phyloP scores from a whole-genome alignment of 1,139 yeast species.

The Debaryomyces singareniensis region DNA sequence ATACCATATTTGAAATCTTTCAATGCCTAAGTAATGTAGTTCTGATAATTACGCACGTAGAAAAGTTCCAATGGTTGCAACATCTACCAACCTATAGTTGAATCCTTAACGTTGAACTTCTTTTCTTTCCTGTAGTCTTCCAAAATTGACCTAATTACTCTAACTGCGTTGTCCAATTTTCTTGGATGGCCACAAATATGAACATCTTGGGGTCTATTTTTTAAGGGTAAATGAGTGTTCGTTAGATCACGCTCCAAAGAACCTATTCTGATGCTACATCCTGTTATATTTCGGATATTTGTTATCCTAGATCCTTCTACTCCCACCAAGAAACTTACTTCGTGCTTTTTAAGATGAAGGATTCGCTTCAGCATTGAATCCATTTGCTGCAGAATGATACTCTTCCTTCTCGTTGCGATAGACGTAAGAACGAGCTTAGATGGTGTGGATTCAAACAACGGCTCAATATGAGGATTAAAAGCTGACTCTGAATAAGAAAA shows the following conservation, averaged over 20 bases:
- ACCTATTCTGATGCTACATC: slow-evolving; percentile 20
- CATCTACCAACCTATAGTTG: not conserved
- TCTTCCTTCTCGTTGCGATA: no score
- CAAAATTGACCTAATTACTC: slow-evolving; percentile 7
- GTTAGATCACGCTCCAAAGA: slow-evolving; percentile 8
- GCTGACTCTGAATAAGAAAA: no score
- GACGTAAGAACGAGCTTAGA: no score
- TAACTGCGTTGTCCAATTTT: slow-evolving; percentile 13
- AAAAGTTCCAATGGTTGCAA: not conserved
- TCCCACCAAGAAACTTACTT: slow-evolving; percentile 27
- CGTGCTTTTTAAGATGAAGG: slow-evolving; percentile 9
- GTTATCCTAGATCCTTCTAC: slow-evolving; percentile 18
- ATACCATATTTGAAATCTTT: no score
- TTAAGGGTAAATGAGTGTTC: slow-evolving; percentile 7
- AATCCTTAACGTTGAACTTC: no score
- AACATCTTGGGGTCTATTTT: slow-evolving; percentile 9
- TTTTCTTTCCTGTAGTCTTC: slow-evolving; percentile 3
- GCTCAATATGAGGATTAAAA: no score
- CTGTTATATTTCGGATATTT: slow-evolving; percentile 19
- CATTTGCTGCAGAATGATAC: no score
- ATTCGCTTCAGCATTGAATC: no score
- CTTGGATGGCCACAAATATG: slow-evolving; percentile 11
- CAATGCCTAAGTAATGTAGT: no score
- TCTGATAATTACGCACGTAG: slow-evolving; percentile 1
- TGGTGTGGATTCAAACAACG: no score